A percentile compares a stretch with the other conserved stretches of the same genome.
Evolutionary conservation across 441 rosid genomes (phyloP).

Genomic region (Adansonia rubrostipa): DNA sequence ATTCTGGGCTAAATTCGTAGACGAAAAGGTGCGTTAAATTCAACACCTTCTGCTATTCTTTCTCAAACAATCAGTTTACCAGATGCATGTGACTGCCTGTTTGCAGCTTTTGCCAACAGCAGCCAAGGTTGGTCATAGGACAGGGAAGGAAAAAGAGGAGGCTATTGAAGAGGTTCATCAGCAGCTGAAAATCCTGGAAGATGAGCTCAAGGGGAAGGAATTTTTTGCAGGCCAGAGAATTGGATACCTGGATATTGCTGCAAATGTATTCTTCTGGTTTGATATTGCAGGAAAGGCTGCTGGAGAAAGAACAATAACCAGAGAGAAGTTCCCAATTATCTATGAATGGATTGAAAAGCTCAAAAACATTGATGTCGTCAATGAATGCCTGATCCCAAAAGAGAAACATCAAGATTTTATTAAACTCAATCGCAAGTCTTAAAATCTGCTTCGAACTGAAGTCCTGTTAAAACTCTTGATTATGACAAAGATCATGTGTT

Average conservation of each 20-base stretch:
- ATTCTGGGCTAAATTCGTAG: conserved; percentile 70
- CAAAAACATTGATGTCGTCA: conserved; percentile 32
- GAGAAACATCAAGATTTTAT: conserved; percentile 39
- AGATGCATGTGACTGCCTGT: background rate
- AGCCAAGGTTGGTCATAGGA: conserved; percentile 19
- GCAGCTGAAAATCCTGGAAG: conserved; percentile 42
- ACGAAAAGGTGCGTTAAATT: conserved; percentile 52
- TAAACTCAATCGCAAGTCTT: conserved; percentile 14
- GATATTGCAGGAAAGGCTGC: background rate
- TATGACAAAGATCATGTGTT: background rate
- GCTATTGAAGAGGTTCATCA: conserved; percentile 34
- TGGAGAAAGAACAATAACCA: conserved; percentile 23
- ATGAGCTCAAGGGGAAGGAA: conserved; percentile 45
- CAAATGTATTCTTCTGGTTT: conserved; percentile 37
- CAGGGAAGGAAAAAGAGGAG: conserved; percentile 33
- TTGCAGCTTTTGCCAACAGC: conserved; percentile 31
- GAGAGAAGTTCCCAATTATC: conserved; percentile 43
- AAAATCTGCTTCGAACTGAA: background rate
- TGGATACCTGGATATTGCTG: conserved; percentile 49
- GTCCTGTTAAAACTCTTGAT: background rate
- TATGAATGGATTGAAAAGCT: conserved; percentile 44
- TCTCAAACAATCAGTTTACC: background rate
- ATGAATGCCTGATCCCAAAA: conserved; percentile 44
- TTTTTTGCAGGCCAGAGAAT: conserved; percentile 43
- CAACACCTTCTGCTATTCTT: background rate